Conservation (phyloP, 805 yeast genomes). For the Schizosaccharomyces japonicus region DNA sequence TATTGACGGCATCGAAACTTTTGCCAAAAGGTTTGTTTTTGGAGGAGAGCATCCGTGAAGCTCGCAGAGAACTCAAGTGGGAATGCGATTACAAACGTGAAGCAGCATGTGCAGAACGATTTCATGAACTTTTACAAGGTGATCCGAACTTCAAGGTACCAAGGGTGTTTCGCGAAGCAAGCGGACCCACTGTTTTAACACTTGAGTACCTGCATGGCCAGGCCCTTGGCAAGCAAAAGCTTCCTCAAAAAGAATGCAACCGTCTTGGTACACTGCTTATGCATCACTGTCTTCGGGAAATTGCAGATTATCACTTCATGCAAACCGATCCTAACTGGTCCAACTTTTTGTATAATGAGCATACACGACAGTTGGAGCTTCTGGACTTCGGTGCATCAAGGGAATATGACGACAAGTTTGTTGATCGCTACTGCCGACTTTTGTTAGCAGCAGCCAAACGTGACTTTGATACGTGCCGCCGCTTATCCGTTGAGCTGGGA, state of each 20-base stretch:
- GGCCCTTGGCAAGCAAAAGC: conserved; percentile 47
- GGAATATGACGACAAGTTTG: conserved; percentile 44
- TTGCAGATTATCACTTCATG: conserved; percentile 70
- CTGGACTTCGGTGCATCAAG: conserved; percentile 92
- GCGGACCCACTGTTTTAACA: conserved; percentile 65
- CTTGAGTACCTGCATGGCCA: conserved; percentile 72
- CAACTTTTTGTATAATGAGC: conserved; percentile 59
- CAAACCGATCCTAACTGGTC: conserved; percentile 99
- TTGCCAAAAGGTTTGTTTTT: conserved; percentile 79
- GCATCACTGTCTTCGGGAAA: conserved; percentile 68
- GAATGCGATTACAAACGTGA: conserved; percentile 90
- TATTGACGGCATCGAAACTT: conserved; percentile 64
- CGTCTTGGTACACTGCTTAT: conserved; percentile 55
- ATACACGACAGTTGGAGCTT: conserved; percentile 53
- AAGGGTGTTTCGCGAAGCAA: conserved; percentile 45
- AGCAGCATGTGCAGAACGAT: conserved; percentile 49
- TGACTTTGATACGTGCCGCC: conserved; percentile 40
- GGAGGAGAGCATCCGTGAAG: conserved; percentile 79
- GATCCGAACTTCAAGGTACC: conserved; percentile 57
- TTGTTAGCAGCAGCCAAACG: conserved; percentile 49
- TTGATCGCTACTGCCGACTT: conserved; percentile 40
- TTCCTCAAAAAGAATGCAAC: conserved; percentile 20
- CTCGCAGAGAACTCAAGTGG: conserved; percentile 83
- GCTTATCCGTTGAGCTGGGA: conserved; percentile 50
- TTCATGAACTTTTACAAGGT: conserved; percentile 34